Evolutionary conservation across 805 yeast species (phyloP).

Genomic region (Candida manassasensis): DNA sequence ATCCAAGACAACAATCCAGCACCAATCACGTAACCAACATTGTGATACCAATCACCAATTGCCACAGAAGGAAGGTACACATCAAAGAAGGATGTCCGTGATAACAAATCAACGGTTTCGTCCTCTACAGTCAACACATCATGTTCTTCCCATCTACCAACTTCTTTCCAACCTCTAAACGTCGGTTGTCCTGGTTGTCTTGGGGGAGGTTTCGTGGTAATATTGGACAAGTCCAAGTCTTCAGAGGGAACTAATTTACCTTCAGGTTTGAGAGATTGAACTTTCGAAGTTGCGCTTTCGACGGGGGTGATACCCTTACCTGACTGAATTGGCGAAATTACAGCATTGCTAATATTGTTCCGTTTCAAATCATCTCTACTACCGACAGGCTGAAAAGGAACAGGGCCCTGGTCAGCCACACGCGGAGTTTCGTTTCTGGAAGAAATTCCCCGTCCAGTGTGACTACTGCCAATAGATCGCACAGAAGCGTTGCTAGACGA

Average conservation of each 20-base stretch:
- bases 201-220: constrained; percentile 35
- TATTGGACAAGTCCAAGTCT: constrained; percentile 30
- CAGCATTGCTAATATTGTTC: no score
- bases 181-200: constrained; percentile 59
- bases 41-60: constrained; percentile 97
- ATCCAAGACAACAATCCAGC: constrained; percentile 74
- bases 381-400: no score
- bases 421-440: no score
- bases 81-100: constrained; percentile 71
- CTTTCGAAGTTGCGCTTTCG: background rate
- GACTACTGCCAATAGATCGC: no score
- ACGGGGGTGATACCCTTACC: background rate
- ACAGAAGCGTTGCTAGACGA: no score
- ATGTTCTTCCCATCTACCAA: constrained; percentile 76
- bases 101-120: constrained; percentile 63
- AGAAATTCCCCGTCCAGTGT: no score
- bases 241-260: constrained; percentile 26
- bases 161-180: constrained; percentile 91
- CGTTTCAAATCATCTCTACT: no score
- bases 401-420: no score
- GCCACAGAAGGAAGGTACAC: constrained; percentile 66
- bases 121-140: constrained; percentile 65
- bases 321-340: no score
- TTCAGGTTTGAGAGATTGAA: background rate
- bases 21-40: constrained; percentile 62